Evolutionary conservation across 352 stramenopile genomes (phyloP).

Genomic region (Thalassiosira mediterranea): DNA sequence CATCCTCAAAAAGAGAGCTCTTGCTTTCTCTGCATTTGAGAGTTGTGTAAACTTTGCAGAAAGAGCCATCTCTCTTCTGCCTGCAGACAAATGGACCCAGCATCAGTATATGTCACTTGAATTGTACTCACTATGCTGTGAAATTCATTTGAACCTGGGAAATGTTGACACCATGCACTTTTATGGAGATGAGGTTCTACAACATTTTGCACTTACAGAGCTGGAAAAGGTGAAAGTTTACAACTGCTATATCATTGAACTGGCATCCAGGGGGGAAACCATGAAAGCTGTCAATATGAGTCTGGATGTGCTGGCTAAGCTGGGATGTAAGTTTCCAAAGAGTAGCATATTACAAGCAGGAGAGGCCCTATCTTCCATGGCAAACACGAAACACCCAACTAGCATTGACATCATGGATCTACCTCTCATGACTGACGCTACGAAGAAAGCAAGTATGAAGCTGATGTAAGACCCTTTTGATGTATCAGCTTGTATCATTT

Average conservation of each 20-base stretch:
- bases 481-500: too few species aligned
- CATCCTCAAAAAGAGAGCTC: neutral
- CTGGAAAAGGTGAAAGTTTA: conserved; percentile 32
- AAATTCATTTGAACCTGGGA: neutral
- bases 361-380: neutral
- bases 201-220: neutral
- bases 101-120: conserved; percentile 1
- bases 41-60: conserved; percentile 5
- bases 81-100: neutral
- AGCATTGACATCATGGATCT: neutral
- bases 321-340: conserved; percentile 24
- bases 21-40: neutral
- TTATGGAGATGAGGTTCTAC: conserved; percentile 20
- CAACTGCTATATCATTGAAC: neutral
- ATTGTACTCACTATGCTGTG: conserved; percentile 4
- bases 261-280: neutral
- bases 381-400: conserved; percentile 4
- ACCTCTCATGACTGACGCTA: neutral
- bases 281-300: conserved; percentile 12
- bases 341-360: neutral
- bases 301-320: conserved; percentile 5
- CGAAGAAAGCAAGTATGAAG: neutral
- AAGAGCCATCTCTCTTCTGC: neutral
- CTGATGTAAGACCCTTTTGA: neutral
- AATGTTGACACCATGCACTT: conserved; percentile 10